phyloP scores from a whole-genome alignment of 139 green algal genomes.

The Ettlia oleoabundans region DNA sequence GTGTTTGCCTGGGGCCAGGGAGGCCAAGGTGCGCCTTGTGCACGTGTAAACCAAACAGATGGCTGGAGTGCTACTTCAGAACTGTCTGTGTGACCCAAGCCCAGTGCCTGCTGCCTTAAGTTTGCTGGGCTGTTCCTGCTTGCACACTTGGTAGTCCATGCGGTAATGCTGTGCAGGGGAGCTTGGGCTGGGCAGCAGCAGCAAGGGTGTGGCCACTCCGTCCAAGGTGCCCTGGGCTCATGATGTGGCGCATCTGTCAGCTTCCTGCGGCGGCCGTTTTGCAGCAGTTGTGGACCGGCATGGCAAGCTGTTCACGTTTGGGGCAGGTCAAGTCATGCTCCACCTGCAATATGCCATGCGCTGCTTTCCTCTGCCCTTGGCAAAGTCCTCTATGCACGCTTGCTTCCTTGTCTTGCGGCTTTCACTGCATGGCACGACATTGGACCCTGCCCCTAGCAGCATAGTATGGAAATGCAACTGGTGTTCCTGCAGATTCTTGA shows the following conservation, averaged over 20 bases:
- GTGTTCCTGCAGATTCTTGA: too few species aligned
- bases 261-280: constrained; percentile 27
- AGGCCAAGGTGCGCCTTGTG: constrained; percentile 13
- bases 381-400: background rate
- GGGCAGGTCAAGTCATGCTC: background rate
- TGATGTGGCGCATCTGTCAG: background rate
- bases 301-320: constrained; percentile 24
- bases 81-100: too few species aligned
- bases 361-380: background rate
- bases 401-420: too few species aligned
- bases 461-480: too few species aligned
- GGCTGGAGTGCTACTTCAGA: too few species aligned
- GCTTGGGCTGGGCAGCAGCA: constrained; percentile 18
- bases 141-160: background rate
- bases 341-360: background rate
- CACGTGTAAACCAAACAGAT: too few species aligned
- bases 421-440: too few species aligned
- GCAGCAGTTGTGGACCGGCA: background rate
- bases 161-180: background rate
- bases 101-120: background rate
- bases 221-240: constrained; percentile 26
- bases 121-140: background rate
- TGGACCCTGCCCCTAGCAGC: too few species aligned
- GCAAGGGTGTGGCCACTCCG: background rate
- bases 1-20: constrained; percentile 28